A percentile compares a stretch with the other conserved stretches of the same genome.
These are phyloP conservation scores for Elsinoe arachidis DNA, from an alignment of 2,329 filamentous ascomycete genomes.

Conservation along the genomic window DNA sequence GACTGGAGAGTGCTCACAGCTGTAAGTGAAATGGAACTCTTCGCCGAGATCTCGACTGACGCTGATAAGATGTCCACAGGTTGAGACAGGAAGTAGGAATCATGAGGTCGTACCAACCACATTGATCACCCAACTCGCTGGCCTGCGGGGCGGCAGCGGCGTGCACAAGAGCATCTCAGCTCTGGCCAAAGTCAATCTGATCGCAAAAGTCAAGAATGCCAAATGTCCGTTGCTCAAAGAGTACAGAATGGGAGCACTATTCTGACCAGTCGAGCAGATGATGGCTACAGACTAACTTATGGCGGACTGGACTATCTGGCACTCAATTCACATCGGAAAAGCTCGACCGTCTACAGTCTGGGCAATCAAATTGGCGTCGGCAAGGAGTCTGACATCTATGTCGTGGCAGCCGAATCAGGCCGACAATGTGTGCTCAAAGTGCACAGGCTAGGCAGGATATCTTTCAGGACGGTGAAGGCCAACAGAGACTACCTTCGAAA, in stretches of 20 bases:
- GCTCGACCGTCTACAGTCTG: conserved; percentile 77
- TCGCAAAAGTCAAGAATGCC: conserved; percentile 87
- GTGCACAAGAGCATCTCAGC: conserved; percentile 82
- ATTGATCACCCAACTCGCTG: conserved; percentile 75
- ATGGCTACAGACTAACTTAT: conserved; percentile 93
- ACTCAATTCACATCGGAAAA: conserved; percentile 76
- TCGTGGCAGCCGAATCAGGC: conserved; percentile 74
- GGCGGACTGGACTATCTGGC: conserved; percentile 97
- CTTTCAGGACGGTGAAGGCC: conserved; percentile 89
- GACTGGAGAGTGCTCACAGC: conserved; percentile 94
- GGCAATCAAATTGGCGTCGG: conserved; percentile 92
- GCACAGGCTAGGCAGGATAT: conserved; percentile 88
- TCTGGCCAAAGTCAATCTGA: conserved; percentile 84
- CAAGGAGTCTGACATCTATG: conserved; percentile 95
- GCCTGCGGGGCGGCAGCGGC: conserved; percentile 63
- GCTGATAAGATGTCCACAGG: conserved; percentile 43
- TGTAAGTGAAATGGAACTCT: conserved; percentile 45
- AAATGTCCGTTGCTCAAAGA: conserved; percentile 48
- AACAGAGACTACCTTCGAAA: conserved; percentile 93
- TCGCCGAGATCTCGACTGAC: not conserved
- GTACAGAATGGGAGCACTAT: not conserved
- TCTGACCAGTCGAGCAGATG: conserved; percentile 44
- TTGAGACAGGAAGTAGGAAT: conserved; percentile 89
- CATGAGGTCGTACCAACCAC: conserved; percentile 93
- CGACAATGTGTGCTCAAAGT: conserved; percentile 84